phyloP scores from a whole-genome alignment of 306 rosid genomes.

The Vigna trinervia region DNA sequence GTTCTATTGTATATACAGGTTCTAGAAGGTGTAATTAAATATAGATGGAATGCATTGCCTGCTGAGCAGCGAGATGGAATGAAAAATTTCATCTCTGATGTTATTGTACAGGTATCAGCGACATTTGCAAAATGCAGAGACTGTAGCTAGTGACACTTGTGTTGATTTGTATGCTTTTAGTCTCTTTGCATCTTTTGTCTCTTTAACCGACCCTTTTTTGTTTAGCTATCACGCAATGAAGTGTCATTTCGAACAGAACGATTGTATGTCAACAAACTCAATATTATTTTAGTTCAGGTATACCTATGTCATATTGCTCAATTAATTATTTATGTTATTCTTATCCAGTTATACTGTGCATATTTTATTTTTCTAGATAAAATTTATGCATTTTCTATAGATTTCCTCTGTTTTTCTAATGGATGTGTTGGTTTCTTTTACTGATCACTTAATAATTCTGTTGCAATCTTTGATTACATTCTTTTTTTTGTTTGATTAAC shows the following conservation, averaged over 20 bases:
- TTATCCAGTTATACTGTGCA: slow-evolving; percentile 20
- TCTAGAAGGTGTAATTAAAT: slow-evolving; percentile 89
- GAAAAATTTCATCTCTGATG: slow-evolving; percentile 95
- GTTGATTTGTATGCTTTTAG: slow-evolving; percentile 10
- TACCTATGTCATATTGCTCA: neutral
- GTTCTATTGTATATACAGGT: slow-evolving; percentile 53
- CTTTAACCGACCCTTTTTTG: neutral
- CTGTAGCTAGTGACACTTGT: neutral
- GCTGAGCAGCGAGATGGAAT: slow-evolving; percentile 96
- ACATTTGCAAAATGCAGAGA: slow-evolving; percentile 2
- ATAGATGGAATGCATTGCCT: slow-evolving; percentile 94
- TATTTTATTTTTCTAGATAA: slow-evolving; percentile 12
- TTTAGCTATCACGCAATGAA: slow-evolving; percentile 84
- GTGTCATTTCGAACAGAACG: slow-evolving; percentile 84
- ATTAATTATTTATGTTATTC: neutral
- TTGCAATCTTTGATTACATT: neutral
- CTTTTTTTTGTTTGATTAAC: neutral
- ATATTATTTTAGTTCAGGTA: slow-evolving; percentile 95
- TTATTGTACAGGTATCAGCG: slow-evolving; percentile 80
- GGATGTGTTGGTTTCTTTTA: neutral
- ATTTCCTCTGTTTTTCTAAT: slow-evolving; percentile 10
- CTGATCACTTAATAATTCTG: neutral
- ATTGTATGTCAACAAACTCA: slow-evolving; percentile 96
- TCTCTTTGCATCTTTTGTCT: slow-evolving; percentile 26
- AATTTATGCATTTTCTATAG: neutral